Conservation (phyloP, 176 grass and related monocot genomes). For the Tillandsia leiboldiana region DNA sequence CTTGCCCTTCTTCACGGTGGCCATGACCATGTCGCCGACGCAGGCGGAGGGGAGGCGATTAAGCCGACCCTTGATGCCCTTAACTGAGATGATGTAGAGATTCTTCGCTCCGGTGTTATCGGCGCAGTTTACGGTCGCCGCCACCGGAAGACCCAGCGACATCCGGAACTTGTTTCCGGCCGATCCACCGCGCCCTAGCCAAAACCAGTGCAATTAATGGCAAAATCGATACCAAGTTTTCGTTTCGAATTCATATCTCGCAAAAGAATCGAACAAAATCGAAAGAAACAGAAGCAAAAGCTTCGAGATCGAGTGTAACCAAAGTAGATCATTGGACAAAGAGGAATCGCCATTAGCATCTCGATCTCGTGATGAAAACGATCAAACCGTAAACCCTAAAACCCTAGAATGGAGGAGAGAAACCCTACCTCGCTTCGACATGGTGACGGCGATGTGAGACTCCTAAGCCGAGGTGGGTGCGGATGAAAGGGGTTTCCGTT, state of each 20-base stretch:
- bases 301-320: background rate
- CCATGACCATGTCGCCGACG: slow-evolving; percentile 72
- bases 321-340: background rate
- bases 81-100: slow-evolving; percentile 61
- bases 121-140: slow-evolving; percentile 51
- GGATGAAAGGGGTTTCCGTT: background rate
- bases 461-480: background rate
- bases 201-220: too few relatives aligned
- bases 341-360: too few relatives aligned
- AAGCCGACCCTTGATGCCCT: slow-evolving; percentile 58
- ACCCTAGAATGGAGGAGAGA: background rate
- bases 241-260: background rate
- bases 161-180: slow-evolving; percentile 39
- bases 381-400: background rate
- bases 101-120: slow-evolving; percentile 52
- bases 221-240: background rate
- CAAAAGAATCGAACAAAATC: background rate
- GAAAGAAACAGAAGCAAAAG: background rate
- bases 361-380: too few relatives aligned
- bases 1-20: slow-evolving; percentile 64
- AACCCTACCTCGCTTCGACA: slow-evolving; percentile 48
- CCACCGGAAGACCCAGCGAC: slow-evolving; percentile 53
- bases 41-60: slow-evolving; percentile 55
- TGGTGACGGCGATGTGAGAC: slow-evolving; percentile 20
- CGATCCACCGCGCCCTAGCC: slow-evolving; percentile 11